Conservation (phyloP, 2,329 filamentous ascomycete species). For the Claviceps monticola region DNA sequence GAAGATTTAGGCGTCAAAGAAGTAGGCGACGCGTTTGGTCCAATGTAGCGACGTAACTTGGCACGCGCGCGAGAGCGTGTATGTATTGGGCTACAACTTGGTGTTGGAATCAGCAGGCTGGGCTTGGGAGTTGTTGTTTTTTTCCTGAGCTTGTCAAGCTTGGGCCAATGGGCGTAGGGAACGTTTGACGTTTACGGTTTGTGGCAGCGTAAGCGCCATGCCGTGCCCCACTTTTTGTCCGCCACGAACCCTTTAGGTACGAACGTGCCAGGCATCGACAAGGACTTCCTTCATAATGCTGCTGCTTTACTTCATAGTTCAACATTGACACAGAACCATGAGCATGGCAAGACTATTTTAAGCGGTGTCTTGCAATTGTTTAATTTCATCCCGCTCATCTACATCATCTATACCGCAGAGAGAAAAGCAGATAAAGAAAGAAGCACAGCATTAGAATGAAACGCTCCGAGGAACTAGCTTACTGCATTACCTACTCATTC, state of each 20-base stretch:
- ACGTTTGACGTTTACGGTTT: neutral
- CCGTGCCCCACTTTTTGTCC: neutral
- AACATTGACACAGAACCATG: too few relatives aligned
- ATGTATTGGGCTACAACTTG: neutral
- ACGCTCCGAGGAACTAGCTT: too few relatives aligned
- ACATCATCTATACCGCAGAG: too few relatives aligned
- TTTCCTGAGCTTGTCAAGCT: conserved; percentile 14
- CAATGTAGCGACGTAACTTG: neutral
- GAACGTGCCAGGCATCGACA: too few relatives aligned
- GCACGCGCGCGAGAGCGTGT: neutral
- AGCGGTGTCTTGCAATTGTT: too few relatives aligned
- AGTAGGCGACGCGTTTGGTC: neutral
- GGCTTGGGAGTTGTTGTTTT: neutral
- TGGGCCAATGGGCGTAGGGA: conserved; percentile 18
- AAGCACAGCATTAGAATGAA: too few relatives aligned
- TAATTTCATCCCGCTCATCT: too few relatives aligned
- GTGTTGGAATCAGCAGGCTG: neutral
- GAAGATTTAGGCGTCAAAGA: neutral
- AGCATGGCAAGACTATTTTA: too few relatives aligned
- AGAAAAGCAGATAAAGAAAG: too few relatives aligned
- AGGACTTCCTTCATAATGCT: too few relatives aligned
- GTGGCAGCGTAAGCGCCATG: neutral
- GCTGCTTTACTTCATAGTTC: too few relatives aligned
- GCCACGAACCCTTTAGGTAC: neutral
- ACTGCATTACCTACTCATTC: neutral